A percentile compares a stretch with the other conserved stretches of the same genome.
Evolutionary conservation across 306 rosid genomes (phyloP).

Genomic region (Rosa persica): DNA sequence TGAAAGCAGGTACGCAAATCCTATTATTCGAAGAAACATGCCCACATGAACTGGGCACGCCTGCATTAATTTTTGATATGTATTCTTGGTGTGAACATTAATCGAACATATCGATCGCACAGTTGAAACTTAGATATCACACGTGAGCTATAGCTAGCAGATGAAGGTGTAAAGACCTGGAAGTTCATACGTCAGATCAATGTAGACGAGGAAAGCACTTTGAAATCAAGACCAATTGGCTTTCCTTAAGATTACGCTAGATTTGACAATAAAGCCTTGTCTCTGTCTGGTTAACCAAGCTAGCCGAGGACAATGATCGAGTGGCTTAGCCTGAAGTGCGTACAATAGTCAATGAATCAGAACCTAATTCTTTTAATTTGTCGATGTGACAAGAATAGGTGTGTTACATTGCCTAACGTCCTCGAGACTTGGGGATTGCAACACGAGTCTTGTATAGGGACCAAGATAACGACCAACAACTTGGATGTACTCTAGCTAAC

Average conservation of each 20-base stretch:
- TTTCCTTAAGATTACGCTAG: neutral
- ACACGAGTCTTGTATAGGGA: neutral
- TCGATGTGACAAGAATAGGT: neutral
- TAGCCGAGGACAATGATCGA: neutral
- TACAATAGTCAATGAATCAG: neutral
- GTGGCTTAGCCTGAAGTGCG: neutral
- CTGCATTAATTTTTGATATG: neutral
- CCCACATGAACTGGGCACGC: constrained; percentile 22
- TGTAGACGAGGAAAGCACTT: constrained; percentile 4
- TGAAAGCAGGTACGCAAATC: neutral
- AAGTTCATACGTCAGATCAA: neutral
- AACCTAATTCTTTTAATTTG: neutral
- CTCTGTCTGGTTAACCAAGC: neutral
- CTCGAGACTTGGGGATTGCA: neutral
- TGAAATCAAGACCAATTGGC: neutral
- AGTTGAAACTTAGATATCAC: neutral
- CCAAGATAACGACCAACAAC: neutral
- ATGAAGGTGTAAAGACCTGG: neutral
- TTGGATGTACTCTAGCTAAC: neutral
- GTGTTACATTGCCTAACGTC: neutral
- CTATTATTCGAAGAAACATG: constrained; percentile 4
- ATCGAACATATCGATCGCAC: neutral
- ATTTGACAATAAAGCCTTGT: neutral
- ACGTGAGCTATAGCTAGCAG: neutral
- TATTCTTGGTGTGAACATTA: neutral